Base-by-base conservation (phyloP, 2,329 filamentous ascomycete genomes). In the Cryphonectria carpinicola region DNA sequence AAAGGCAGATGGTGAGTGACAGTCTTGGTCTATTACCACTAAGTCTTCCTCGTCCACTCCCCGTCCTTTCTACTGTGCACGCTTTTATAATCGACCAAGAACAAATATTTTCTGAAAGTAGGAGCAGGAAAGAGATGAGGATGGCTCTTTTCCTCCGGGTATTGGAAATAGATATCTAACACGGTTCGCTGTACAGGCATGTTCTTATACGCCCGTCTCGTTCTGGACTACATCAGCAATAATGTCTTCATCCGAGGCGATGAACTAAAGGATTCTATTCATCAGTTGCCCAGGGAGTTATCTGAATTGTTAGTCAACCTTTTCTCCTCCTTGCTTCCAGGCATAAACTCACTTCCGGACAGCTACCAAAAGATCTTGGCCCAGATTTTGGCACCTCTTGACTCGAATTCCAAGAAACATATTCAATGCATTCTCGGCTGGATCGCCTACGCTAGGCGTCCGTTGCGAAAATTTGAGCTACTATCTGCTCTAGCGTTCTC, bases 191-290 rank as follows among this genome's bases (percentile, higher is more conserved):
- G 6, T 3, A 2, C 5, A 80, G 80, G 79, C 2, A 82, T 82
- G 79, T 82, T 82, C 68, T 71, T 82, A 0, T 82, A 76, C 52
- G 80, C 80, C 39, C 72, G 78, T 3, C 74, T 82, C 2, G 79
- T 82, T 0, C 70, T 81, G 2, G 78, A 81, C 28, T 80, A 79
- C 39, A 66, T 82, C 3, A 54, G 74, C 0, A 75, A 56, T 14
- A 80, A 81, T 41, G 73, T 82, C 4, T 80, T 81, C 58, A 74
- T 71, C 64, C 76, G 22, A 14, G 39, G 70, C 0, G 63, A 73
- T 0, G 78, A 81, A 66, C 67, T 81, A 0, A 73, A 69, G 3
- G 62, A 37, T 0, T 74, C 78, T 13, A 71, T 77, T 0, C 46
- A 77, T 32, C 61, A 63, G 0, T 73, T 81, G 0, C 78, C 78